Base-by-base conservation (phyloP, 805 yeast species). In the Cyberlindnera misumaiensis region DNA sequence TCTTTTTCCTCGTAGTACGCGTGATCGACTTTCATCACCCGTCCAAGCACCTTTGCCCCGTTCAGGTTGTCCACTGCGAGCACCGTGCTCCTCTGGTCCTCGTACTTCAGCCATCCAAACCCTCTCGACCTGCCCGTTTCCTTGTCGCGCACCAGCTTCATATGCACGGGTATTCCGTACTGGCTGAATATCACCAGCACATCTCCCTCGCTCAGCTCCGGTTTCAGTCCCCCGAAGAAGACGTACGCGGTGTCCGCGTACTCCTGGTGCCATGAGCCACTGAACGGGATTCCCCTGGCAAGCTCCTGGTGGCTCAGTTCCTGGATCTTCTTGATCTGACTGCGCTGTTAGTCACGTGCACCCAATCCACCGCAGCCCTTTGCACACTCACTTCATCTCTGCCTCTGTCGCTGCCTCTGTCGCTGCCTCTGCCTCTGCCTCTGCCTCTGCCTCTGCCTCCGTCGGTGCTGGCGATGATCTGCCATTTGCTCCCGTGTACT, bases 241-340 rank as follows among this genome's bases (percentile, higher is more conserved):
- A 89, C 67, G 54, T 80, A 87, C 1, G 90, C 78, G 1, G 90
- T 73, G 46, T 87, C 89, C 17, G 63, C 64, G 53, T 79, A 87
- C 47, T 89, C 95, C 43, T 76, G 70, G 56, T 90, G 97, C 97
- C 97, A 90, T 5, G 96, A 87, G 1, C 83, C 85, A 4, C 66
- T 60, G 27, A 71, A 67, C 0, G 81, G 59, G 1, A 77, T 71
- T 11, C 80, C 77, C 7, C 62, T 61, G n/a, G 70, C 72, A 13
- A 88, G 65, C 52, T 89, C 97, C 40, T 65, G 68, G 39, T 78
- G 75, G 53, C 78, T 87, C 36, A 84, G 70, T 32, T 64, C 63
- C 47, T 76, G 70, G 17, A 81, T 75, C 33, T 36, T 41, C 7
- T 39, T 39, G 16, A 46, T 41, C 25, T 44, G 48, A 20, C 49